phyloP scores from a whole-genome alignment of 805 yeast genomes.

The Ogataea trehalophila region DNA sequence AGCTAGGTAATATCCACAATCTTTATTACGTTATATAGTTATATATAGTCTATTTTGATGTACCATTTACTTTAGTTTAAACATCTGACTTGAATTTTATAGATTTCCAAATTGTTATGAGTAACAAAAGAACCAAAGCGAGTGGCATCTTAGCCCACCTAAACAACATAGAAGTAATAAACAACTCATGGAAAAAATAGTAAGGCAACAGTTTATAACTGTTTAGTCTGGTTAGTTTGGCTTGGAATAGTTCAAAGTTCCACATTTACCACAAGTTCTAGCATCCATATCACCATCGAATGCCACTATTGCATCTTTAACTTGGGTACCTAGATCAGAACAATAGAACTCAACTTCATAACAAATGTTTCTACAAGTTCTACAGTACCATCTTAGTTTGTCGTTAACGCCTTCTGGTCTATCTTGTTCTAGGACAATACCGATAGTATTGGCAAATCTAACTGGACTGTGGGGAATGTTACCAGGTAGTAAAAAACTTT shows the following conservation, averaged over 20 bases:
- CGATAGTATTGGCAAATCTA: conserved; percentile 78
- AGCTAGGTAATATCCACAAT: too few relatives aligned
- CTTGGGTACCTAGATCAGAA: conserved; percentile 83
- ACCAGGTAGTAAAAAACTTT: conserved; percentile 80
- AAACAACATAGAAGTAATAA: neutral
- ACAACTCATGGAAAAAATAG: neutral
- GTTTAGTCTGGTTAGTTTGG: conserved; percentile 35
- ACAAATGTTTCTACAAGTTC: conserved; percentile 57
- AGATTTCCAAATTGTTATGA: too few relatives aligned
- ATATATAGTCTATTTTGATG: too few relatives aligned
- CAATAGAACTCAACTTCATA: conserved; percentile 71
- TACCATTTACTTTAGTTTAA: too few relatives aligned
- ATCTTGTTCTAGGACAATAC: conserved; percentile 89
- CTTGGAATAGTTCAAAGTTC: conserved; percentile 63
- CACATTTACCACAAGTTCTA: conserved; percentile 74
- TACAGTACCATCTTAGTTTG: conserved; percentile 84
- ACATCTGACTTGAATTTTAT: too few relatives aligned
- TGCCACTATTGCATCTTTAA: conserved; percentile 69
- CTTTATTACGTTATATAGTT: too few relatives aligned
- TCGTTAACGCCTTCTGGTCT: conserved; percentile 71
- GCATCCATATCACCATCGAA: conserved; percentile 60
- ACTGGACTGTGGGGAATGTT: conserved; percentile 89
- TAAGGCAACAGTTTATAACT: neutral
- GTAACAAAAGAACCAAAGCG: too few relatives aligned
- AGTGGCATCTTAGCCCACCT: too few relatives aligned